These are phyloP conservation scores for Digitaria exilis DNA, from an alignment of 202 grass and related monocot genomes.

Conservation along the genomic window DNA sequence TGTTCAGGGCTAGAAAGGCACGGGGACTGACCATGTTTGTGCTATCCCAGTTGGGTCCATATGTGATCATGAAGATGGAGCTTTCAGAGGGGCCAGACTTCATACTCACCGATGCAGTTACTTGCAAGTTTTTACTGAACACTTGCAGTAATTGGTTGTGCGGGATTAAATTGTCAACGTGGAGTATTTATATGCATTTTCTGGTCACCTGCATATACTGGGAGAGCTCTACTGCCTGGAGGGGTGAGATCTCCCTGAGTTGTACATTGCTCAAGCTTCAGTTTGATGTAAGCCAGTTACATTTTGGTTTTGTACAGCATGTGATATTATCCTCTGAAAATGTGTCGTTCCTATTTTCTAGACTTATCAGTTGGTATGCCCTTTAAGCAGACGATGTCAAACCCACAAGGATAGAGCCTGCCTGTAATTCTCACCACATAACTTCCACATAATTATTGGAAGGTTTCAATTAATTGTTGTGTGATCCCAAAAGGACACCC, in stretches of 20 bases:
- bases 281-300: constrained; percentile 57
- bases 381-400: constrained; percentile 22
- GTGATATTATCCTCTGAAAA: constrained; percentile 25
- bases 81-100: constrained; percentile 57
- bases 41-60: constrained; percentile 64
- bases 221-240: constrained; percentile 47
- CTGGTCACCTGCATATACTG: constrained; percentile 45
- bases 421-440: neutral
- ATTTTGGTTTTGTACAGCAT: constrained; percentile 50
- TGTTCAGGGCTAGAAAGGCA: constrained; percentile 63
- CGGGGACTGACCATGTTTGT: constrained; percentile 58
- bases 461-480: constrained; percentile 3
- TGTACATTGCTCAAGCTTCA: constrained; percentile 52
- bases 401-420: constrained; percentile 21
- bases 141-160: constrained; percentile 81
- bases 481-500: constrained; percentile 32
- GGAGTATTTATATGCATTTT: constrained; percentile 42
- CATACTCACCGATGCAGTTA: constrained; percentile 68
- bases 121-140: constrained; percentile 91
- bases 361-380: neutral
- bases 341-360: constrained; percentile 5
- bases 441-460: neutral
- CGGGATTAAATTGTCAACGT: constrained; percentile 47
- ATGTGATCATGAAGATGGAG: constrained; percentile 63
- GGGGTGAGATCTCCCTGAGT: constrained; percentile 43